Percentiles rank a stretch among this genome's conserved stretches.
Conservation (phyloP, 2,329 filamentous ascomycete species). For the Venturia effusa region DNA sequence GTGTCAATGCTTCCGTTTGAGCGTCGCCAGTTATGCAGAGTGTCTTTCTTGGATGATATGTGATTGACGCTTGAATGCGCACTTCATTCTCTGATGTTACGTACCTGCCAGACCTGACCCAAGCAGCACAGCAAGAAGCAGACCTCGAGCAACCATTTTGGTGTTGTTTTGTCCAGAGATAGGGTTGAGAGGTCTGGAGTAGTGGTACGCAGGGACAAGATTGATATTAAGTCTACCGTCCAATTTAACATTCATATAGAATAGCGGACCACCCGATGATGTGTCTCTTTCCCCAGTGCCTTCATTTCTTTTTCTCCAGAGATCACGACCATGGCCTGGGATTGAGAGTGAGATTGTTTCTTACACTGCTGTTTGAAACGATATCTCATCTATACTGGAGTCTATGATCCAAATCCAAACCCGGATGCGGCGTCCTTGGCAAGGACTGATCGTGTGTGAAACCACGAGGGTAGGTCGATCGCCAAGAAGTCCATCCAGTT, state of each 20-base stretch:
- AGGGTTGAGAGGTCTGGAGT: neutral
- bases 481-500: neutral
- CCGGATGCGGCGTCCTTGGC: neutral
- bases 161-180: neutral
- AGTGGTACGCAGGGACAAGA: neutral
- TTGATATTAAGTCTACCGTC: neutral
- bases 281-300: neutral
- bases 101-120: slow-evolving; percentile 1
- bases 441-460: neutral
- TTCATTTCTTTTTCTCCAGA: neutral
- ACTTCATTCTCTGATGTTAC: neutral
- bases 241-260: neutral
- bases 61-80: no score
- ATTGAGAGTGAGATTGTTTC: neutral
- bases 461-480: neutral
- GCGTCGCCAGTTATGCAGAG: neutral
- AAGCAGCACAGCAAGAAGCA: neutral
- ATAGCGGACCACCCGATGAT: neutral
- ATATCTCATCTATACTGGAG: neutral
- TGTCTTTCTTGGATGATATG: neutral
- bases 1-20: neutral
- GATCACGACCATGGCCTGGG: neutral
- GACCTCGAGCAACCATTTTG: slow-evolving; percentile 1
- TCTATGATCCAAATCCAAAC: neutral
- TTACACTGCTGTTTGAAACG: neutral